A percentile compares a stretch with the other conserved stretches of the same genome.
phyloP scores from a whole-genome alignment of 2,329 filamentous ascomycete genomes.

The Nemania sp. region DNA sequence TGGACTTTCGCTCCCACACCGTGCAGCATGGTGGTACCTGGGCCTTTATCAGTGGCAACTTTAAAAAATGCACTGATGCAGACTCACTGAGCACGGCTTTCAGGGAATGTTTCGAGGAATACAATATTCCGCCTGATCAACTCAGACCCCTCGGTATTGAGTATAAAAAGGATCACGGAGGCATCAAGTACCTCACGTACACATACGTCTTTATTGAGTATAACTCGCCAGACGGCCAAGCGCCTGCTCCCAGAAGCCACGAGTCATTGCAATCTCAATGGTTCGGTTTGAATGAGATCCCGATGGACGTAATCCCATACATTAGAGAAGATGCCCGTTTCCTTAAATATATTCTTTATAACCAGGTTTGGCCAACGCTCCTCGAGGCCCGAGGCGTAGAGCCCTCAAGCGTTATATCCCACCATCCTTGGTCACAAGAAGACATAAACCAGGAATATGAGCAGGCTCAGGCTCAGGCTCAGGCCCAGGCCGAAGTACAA shows the following conservation, averaged over 20 bases:
- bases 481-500: too few relatives aligned
- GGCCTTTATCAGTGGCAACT: slow-evolving; percentile 28
- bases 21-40: not conserved
- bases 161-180: slow-evolving; percentile 32
- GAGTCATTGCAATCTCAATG: slow-evolving; percentile 23
- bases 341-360: not conserved
- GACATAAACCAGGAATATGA: too few relatives aligned
- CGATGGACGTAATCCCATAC: not conserved
- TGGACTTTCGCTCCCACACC: slow-evolving; percentile 16
- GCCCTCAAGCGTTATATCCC: not conserved
- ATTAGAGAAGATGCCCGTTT: slow-evolving; percentile 13
- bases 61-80: not conserved
- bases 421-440: too few relatives aligned
- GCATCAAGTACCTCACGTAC: slow-evolving; percentile 29
- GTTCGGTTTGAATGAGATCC: slow-evolving; percentile 27
- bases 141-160: slow-evolving; percentile 5
- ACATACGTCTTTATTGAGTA: slow-evolving; percentile 36
- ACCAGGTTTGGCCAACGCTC: slow-evolving; percentile 8
- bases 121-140: slow-evolving; percentile 9
- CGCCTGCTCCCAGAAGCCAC: slow-evolving; percentile 2
- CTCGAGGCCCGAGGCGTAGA: not conserved
- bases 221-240: slow-evolving; percentile 9
- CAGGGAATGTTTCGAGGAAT: slow-evolving; percentile 19
- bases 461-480: too few relatives aligned
- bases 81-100: not conserved